These are phyloP conservation scores for Trypanosoma theileri DNA, from an alignment of 208 protist genomes.

Conservation along the genomic window DNA sequence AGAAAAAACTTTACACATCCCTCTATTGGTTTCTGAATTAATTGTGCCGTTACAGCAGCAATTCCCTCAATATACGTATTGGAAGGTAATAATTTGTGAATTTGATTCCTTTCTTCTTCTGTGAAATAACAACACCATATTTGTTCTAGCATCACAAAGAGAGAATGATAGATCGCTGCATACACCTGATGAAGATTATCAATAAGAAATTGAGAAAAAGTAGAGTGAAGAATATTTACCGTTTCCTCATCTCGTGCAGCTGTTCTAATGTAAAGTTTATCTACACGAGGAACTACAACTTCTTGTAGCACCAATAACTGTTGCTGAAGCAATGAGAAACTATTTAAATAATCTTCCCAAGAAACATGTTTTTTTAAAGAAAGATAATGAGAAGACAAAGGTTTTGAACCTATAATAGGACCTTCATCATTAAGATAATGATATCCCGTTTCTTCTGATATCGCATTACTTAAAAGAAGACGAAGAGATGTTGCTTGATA, in stretches of 20 bases:
- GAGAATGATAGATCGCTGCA: slow-evolving; percentile 48
- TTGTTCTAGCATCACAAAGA: slow-evolving; percentile 52
- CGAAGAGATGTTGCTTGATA: slow-evolving; percentile 44
- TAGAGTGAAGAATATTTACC: slow-evolving; percentile 21
- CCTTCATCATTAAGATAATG: slow-evolving; percentile 1
- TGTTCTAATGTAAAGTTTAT: slow-evolving; percentile 13
- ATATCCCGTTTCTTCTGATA: not conserved
- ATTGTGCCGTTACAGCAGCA: not conserved
- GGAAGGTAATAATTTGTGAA: slow-evolving; percentile 33
- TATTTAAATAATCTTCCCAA: slow-evolving; percentile 42
- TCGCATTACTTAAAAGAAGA: slow-evolving; percentile 12
- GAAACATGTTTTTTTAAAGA: slow-evolving; percentile 25
- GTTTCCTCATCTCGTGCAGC: slow-evolving; percentile 15
- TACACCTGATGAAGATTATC: slow-evolving; percentile 66
- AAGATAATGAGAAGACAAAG: slow-evolving; percentile 4
- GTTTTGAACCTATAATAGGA: not conserved
- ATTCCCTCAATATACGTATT: slow-evolving; percentile 34
- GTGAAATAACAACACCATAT: slow-evolving; percentile 61
- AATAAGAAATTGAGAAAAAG: slow-evolving; percentile 55
- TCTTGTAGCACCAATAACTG: slow-evolving; percentile 36
- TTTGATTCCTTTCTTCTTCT: slow-evolving; percentile 16
- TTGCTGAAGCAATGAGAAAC: slow-evolving; percentile 38
- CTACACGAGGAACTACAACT: slow-evolving; percentile 14
- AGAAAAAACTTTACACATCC: slow-evolving; percentile 34
- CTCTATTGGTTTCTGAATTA: not conserved